Base-by-base conservation (phyloP, 495 filamentous ascomycete species). In the Talaromyces nanjingensis region DNA sequence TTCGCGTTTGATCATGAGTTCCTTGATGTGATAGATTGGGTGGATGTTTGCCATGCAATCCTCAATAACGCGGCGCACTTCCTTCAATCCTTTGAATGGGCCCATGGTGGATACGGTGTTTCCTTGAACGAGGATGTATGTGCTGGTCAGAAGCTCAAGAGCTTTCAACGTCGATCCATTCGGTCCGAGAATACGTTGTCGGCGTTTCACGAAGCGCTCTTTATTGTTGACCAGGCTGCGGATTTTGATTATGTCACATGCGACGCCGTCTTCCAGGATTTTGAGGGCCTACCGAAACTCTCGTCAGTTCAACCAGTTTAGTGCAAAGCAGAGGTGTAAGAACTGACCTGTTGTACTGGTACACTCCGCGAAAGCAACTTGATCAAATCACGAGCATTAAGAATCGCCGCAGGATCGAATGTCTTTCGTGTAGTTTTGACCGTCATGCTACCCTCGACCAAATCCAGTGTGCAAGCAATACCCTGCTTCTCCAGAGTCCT, bases 1-100 rank as follows among this genome's bases (percentile, higher is more conserved):
- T 76, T 99, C 96, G 29, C 93, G 89, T 79, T 96, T 97, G 79
- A 99, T 96, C 94, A 98, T 97, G 72, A 98, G 84, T 73, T 97
- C 93, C 80, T 99, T 99, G 79, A 99, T 93, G 70, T 93, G 86
- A 75, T 96, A 96, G 68, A 92, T 92, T 2, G 90, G 89, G 72
- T 96, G 92, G 66, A 97, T 87, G 73, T 99, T 99, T 37, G 86
- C 85, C 96, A 99, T 98, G 76, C 91, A 96, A 73, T 97, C 94
- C 73, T 96, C 88, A 5, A 99, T 84, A 7, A 98, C 87, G 18
- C 91, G 81, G 58, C 96, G 88, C 11, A 97, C 87, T 71, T 97
- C 92, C 75, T 98, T 98, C 52, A 99, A 75, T 14, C 92, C 92
- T 74, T 96, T 96, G 77, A 87, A 97, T 0, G 84, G 84, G 0